phyloP scores from a whole-genome alignment of 2,329 filamentous ascomycete genomes.

The Sarocladiaceae sp. region DNA sequence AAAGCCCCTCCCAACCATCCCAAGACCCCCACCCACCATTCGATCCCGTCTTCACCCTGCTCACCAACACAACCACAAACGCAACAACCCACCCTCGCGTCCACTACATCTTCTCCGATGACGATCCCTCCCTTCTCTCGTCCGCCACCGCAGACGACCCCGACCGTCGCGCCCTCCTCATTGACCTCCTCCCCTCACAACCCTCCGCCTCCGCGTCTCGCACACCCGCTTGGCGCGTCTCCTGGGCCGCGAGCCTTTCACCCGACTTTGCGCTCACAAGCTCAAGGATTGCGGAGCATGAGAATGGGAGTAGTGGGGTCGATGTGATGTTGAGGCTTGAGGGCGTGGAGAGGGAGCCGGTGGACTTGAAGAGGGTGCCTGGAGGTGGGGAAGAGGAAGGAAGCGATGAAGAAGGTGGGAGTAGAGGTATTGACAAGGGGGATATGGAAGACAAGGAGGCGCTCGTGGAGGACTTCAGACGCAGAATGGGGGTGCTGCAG shows the following conservation, averaged over 20 bases:
- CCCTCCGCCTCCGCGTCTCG: constrained; percentile 1
- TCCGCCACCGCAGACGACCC: constrained; percentile 15
- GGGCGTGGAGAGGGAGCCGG: constrained; percentile 26
- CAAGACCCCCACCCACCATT: constrained; percentile 42
- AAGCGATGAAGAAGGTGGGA: constrained; percentile 9
- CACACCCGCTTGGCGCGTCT: constrained; percentile 43
- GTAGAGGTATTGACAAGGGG: constrained; percentile 24
- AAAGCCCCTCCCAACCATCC: neutral
- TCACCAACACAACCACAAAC: constrained; percentile 68
- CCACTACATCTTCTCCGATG: constrained; percentile 90
- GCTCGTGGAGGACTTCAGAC: constrained; percentile 51
- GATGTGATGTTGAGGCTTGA: constrained; percentile 27
- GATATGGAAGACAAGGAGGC: constrained; percentile 41
- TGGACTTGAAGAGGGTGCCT: constrained; percentile 6
- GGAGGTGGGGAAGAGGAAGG: constrained; percentile 10
- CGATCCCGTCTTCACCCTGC: constrained; percentile 76
- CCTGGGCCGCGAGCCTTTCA: constrained; percentile 65
- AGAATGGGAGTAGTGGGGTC: constrained; percentile 28
- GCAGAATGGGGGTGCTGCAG: constrained; percentile 47
- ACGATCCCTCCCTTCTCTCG: constrained; percentile 69
- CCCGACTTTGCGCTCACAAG: constrained; percentile 61
- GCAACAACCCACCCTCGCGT: constrained; percentile 78
- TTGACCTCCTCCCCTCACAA: constrained; percentile 43
- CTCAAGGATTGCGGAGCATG: constrained; percentile 35
- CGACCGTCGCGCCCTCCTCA: constrained; percentile 43